Base-by-base conservation (phyloP, 1,284 basidiomycete genomes). In the Cutaneotrichosporon spelunceum region DNA sequence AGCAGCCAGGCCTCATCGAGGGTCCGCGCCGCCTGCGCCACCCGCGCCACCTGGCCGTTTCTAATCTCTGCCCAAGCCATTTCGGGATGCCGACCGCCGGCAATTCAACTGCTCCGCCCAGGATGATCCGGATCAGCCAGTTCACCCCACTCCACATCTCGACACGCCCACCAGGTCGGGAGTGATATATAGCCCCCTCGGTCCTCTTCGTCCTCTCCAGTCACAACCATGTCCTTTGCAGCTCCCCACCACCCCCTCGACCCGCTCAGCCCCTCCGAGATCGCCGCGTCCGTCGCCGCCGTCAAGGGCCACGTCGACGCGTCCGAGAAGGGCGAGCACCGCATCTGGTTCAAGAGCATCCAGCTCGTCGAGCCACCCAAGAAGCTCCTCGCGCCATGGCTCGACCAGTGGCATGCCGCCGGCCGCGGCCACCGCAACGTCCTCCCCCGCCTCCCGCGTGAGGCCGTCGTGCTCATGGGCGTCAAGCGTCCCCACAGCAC, bases 161-260 rank as follows among this genome's bases (percentile, higher is more conserved):
- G 2, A 14, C 36, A 3, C 19, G 19, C 4, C 16, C 14, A 4
- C 16, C 4, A 19, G 39, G 19, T n/a, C 34, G 4, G 34, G 19
- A 19, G 39, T 7, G 7, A 42, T 42, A 42, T 42, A 42, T 42
- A 14, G 23, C 19, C 14, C 47, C 2, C 19, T 19, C n/a, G 7
- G n/a, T n/a, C 14, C 48, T 2, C 27, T 7, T 9, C 10, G 23
- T 2, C 7, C 23, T 50, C 2, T n/a, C 7, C 48, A 13, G 11
- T 19, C 24, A 26, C 26, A 50, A 48, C 45, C 16, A 48, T 48
- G 45, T 48, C 45, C 45, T 9, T 48, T 24, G 3, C 45, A 3
- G 23, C 29, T 19, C 56, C 44, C 54, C 49, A 53, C 30, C 80
- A 81, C 68, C 80, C 80, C 3, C 75, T 80, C 62, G 79, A 81